Evolutionary conservation across 768 basidiomycete genomes (phyloP).

Genomic region (Hygrocybe punicea): DNA sequence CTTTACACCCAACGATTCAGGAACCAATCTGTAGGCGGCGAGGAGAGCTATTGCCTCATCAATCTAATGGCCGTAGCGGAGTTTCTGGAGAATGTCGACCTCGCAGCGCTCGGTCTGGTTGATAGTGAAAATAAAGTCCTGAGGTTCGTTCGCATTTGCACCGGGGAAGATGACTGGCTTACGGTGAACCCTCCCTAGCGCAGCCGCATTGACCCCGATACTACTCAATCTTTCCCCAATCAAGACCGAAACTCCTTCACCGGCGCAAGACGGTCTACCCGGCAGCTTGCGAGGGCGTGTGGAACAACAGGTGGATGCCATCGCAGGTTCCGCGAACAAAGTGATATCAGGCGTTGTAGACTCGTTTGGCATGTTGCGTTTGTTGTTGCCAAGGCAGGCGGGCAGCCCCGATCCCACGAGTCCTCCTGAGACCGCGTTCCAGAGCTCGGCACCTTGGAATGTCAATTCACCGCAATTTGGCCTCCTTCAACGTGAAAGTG

Average conservation of each 20-base stretch:
- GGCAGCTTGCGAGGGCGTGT: slow-evolving; percentile 66
- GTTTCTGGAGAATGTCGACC: slow-evolving; percentile 92
- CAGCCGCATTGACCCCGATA: slow-evolving; percentile 79
- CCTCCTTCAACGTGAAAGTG: slow-evolving; percentile 67
- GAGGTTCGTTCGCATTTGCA: slow-evolving; percentile 46
- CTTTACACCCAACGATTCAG: slow-evolving; percentile 60
- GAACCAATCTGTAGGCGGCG: slow-evolving; percentile 61
- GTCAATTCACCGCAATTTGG: slow-evolving; percentile 54
- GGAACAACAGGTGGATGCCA: slow-evolving; percentile 73
- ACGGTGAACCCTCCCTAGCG: slow-evolving; percentile 39
- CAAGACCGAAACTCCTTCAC: slow-evolving; percentile 42
- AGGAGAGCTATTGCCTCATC: slow-evolving; percentile 89
- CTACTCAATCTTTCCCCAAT: slow-evolving; percentile 58
- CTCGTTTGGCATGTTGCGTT: slow-evolving; percentile 81
- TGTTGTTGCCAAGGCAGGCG: slow-evolving; percentile 36
- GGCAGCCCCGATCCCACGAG: slow-evolving; percentile 22
- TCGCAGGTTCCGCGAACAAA: slow-evolving; percentile 78
- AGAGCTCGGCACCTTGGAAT: slow-evolving; percentile 37
- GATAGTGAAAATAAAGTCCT: slow-evolving; percentile 51
- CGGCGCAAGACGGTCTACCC: slow-evolving; percentile 40
- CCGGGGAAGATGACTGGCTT: background rate
- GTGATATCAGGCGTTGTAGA: slow-evolving; percentile 89
- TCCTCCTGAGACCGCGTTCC: slow-evolving; percentile 7
- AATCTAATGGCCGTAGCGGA: slow-evolving; percentile 95
- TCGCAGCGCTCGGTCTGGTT: slow-evolving; percentile 60